These are phyloP conservation scores for Aspergillus luchuensis DNA, from an alignment of 2,329 filamentous ascomycete genomes.

Conservation along the genomic window DNA sequence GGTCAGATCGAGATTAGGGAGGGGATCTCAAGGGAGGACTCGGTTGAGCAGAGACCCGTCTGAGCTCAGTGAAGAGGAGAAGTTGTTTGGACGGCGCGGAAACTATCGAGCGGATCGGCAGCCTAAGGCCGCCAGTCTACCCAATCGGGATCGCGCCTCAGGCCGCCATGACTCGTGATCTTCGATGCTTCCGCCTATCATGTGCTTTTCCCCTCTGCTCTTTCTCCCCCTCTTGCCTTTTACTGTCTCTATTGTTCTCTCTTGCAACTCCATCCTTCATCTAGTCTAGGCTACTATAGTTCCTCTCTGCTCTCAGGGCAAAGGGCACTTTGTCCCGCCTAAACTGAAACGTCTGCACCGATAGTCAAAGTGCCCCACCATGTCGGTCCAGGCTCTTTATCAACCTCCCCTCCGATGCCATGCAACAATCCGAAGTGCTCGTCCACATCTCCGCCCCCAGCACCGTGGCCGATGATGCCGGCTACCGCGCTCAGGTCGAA, in stretches of 20 bases:
- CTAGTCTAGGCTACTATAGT: background rate
- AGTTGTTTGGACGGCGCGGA: background rate
- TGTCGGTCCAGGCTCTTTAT: slow-evolving; percentile 1
- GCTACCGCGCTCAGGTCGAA: slow-evolving; percentile 42
- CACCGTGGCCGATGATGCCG: slow-evolving; percentile 39
- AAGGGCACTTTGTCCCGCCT: background rate
- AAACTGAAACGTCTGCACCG: background rate
- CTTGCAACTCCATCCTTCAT: background rate
- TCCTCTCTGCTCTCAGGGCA: background rate
- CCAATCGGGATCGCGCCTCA: slow-evolving; percentile 8
- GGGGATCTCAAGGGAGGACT: background rate
- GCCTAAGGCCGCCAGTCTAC: slow-evolving; percentile 13
- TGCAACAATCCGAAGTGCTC: slow-evolving; percentile 40
- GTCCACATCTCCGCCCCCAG: slow-evolving; percentile 46
- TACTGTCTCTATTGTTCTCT: background rate
- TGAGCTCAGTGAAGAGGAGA: background rate
- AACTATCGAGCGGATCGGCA: slow-evolving; percentile 15
- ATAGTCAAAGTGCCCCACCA: slow-evolving; percentile 1
- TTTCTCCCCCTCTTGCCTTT: background rate
- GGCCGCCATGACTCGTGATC: slow-evolving; percentile 3
- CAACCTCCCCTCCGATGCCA: slow-evolving; percentile 12
- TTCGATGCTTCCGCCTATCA: background rate
- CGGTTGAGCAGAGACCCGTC: background rate
- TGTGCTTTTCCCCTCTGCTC: background rate
- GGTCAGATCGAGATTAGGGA: background rate